Conservation (phyloP, 2,329 filamentous ascomycete genomes). For the Magnaporthiopsis incrustans region DNA sequence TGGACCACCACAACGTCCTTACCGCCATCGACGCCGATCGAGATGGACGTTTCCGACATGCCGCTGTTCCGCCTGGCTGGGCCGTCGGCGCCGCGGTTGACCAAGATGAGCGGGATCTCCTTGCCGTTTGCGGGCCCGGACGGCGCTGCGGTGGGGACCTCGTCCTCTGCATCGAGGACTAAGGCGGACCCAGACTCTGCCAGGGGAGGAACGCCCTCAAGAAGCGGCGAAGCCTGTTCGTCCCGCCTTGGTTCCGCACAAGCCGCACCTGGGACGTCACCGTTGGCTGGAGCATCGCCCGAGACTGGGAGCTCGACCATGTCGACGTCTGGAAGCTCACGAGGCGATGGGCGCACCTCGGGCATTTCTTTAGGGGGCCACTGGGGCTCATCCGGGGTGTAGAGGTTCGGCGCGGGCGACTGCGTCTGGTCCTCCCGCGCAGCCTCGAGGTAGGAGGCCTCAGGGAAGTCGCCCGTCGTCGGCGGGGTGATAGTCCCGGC, state of each 20-base stretch:
- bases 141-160: not conserved
- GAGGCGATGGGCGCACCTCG: not conserved
- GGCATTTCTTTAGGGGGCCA: slow-evolving; percentile 1
- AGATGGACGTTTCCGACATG: not conserved
- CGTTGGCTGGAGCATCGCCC: not conserved
- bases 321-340: not conserved
- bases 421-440: not conserved
- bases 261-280: too few species aligned
- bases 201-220: not conserved
- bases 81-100: not conserved
- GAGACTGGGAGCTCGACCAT: not conserved
- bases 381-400: slow-evolving; percentile 6
- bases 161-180: not conserved
- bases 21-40: slow-evolving; percentile 8
- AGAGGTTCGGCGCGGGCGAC: not conserved
- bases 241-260: not conserved
- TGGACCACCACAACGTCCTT: slow-evolving; percentile 3
- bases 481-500: slow-evolving; percentile 3
- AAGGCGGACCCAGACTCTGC: not conserved
- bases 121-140: not conserved
- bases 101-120: slow-evolving; percentile 1
- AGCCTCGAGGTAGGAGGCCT: not conserved
- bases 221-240: not conserved
- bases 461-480: slow-evolving; percentile 6
- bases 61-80: slow-evolving; percentile 1